Evolutionary conservation across 805 yeast genomes (phyloP), one percentile per base, ranked within the genome.

Genomic region (Phaffomyces opuntiae): DNA sequence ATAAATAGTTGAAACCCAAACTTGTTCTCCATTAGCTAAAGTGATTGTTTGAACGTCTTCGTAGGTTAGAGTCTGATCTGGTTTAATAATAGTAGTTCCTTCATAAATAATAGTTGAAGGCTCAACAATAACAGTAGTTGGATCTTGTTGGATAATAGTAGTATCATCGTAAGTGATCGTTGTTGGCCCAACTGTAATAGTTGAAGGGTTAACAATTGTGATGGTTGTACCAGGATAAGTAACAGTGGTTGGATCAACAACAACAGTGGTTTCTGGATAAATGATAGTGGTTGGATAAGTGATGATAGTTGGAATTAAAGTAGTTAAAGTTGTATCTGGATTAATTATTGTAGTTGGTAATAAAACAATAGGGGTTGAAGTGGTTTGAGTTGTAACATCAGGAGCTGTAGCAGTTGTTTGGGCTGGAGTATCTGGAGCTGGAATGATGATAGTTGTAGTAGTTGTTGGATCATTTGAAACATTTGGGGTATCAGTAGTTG

Each of bases 141-240:
- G 21, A 19, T 17, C 21, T 8, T 17, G 19, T 9, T 8, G 37
- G 1, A 48, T 42, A 35, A 39, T 43, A 14, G 35, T 38, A 38
- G 52, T 48, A 17, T 53, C 24, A 12, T 58, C 55, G 7, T 51
- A 33, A 9, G 50, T 48, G 46, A 55, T 38, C 0, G 56, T 50
- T 16, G 31, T 11, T 29, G 31, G 31, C 7, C 49, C 43, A 11
- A 37, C 34, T 3, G 43, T 34, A 3, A 17, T n/a, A 3, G 31
- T 29, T 5, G 31, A 29, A 13, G 31, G 31, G 13, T 29, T 29
- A 5, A 11, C 31, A 51, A 37, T 8, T 39, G 38, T 3, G 43
- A 32, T 47, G 45, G 50, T 35, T 17, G 25, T 32, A 5, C 34
- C 38, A 5, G 50, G 47, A 5, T 39, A 46, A 3, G 38, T 40